Conservation (phyloP, 2,329 filamentous ascomycete species). For the Apiospora kogelbergensis region DNA sequence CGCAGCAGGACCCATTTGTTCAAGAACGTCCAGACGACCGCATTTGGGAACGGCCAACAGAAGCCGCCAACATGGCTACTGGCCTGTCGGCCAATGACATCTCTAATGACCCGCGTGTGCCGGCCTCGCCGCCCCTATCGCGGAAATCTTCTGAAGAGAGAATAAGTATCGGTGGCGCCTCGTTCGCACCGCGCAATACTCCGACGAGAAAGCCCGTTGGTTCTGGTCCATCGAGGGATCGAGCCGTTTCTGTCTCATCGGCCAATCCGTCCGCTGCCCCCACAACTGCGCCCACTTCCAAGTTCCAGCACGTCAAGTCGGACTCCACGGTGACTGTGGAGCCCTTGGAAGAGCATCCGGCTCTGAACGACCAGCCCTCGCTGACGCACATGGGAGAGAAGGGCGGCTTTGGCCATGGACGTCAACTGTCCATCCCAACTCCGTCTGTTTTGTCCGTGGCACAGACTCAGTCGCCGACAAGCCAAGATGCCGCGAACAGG, state of each 20-base stretch:
- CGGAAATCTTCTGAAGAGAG: slow-evolving; percentile 22
- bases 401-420: neutral
- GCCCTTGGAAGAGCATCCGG: neutral
- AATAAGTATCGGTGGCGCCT: slow-evolving; percentile 15
- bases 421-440: neutral
- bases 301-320: neutral
- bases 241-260: slow-evolving; percentile 18
- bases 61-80: slow-evolving; percentile 2
- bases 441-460: neutral
- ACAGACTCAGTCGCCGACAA: neutral
- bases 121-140: slow-evolving; percentile 12
- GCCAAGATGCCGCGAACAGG: neutral
- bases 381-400: neutral
- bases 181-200: slow-evolving; percentile 18
- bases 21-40: slow-evolving; percentile 16
- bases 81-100: too few species aligned
- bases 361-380: neutral
- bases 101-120: neutral
- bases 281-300: neutral
- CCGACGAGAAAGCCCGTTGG: slow-evolving; percentile 32
- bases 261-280: slow-evolving; percentile 13
- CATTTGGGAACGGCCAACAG: slow-evolving; percentile 9
- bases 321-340: neutral
- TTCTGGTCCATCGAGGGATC: slow-evolving; percentile 23
- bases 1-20: slow-evolving; percentile 21